These are phyloP conservation scores for Didymella pomorum DNA, from an alignment of 2,329 filamentous ascomycete genomes.

Conservation along the genomic window DNA sequence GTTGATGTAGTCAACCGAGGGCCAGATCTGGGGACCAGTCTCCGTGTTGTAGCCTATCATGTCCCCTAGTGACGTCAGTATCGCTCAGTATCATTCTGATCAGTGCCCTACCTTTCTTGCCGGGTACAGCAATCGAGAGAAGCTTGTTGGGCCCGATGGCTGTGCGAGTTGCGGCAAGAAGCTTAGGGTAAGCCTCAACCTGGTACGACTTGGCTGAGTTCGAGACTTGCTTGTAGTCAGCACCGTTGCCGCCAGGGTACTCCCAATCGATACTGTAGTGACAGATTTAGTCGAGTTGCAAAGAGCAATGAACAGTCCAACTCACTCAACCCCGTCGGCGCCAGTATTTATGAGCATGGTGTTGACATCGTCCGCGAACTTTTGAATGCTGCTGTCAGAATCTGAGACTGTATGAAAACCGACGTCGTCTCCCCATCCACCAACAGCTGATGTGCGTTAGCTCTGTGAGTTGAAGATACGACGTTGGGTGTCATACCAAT, in stretches of 20 bases:
- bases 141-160: conserved; percentile 66
- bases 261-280: conserved; percentile 71
- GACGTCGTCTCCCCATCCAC: conserved; percentile 74
- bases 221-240: conserved; percentile 70
- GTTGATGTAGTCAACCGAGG: conserved; percentile 71
- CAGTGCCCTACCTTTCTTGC: conserved; percentile 22
- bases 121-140: conserved; percentile 73
- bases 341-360: conserved; percentile 68
- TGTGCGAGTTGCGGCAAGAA: conserved; percentile 66
- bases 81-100: too few species aligned
- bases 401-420: conserved; percentile 68
- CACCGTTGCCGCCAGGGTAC: conserved; percentile 69
- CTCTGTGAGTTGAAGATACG: background rate
- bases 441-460: conserved; percentile 61
- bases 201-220: conserved; percentile 68
- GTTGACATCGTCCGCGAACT: conserved; percentile 71
- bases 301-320: conserved; percentile 7
- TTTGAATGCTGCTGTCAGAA: conserved; percentile 59
- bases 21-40: conserved; percentile 66
- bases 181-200: conserved; percentile 67
- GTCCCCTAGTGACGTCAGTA: conserved; percentile 55
- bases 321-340: conserved; percentile 70
- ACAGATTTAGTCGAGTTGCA: background rate
- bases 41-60: conserved; percentile 72
- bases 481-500: conserved; percentile 47